These are phyloP conservation scores for Marsdenia floribunda DNA, from an alignment of 257 asterid species.

Conservation along the genomic window DNA sequence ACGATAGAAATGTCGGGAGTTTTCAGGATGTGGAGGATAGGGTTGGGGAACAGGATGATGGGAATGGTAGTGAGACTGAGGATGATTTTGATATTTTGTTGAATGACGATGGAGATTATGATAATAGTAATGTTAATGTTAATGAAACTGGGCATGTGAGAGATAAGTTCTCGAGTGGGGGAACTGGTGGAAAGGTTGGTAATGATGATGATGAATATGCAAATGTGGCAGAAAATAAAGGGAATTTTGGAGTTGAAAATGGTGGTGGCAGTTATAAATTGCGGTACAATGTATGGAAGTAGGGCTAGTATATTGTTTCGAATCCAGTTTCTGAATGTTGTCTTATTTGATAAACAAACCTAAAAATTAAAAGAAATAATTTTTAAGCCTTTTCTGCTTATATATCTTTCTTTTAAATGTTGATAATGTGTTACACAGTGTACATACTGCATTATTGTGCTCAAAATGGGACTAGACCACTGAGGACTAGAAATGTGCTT, in stretches of 20 bases:
- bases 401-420: no score
- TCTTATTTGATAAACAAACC: background rate
- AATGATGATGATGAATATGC: background rate
- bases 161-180: background rate
- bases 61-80: constrained; percentile 22
- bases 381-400: background rate
- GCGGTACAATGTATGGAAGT: constrained; percentile 18
- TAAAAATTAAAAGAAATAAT: background rate
- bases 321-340: background rate
- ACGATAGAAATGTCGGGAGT: constrained; percentile 6
- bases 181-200: constrained; percentile 5
- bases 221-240: constrained; percentile 4
- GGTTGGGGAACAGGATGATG: constrained; percentile 7
- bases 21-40: constrained; percentile 8
- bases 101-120: constrained; percentile 22
- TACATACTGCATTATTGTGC: background rate
- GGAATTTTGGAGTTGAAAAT: constrained; percentile 5
- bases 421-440: background rate
- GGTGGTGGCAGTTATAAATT: constrained; percentile 5
- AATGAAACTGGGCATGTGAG: constrained; percentile 14
- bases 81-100: constrained; percentile 35
- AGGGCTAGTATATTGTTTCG: background rate
- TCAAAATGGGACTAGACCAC: background rate
- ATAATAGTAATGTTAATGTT: constrained; percentile 4
- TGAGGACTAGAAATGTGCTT: background rate